These are phyloP conservation scores for Beta vulgaris DNA, from an alignment of 148 eudicot species.

Conservation along the genomic window DNA sequence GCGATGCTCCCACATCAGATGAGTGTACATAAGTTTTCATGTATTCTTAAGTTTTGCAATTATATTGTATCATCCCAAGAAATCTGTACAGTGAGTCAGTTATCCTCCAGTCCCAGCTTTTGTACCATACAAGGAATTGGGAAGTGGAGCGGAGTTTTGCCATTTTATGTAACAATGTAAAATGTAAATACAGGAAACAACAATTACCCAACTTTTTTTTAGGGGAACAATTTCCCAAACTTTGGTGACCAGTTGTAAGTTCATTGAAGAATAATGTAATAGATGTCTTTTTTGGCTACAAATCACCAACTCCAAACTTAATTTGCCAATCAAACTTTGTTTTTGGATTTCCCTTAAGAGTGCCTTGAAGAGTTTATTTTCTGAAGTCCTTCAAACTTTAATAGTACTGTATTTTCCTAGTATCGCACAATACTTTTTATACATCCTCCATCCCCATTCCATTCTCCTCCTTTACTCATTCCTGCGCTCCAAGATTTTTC, in stretches of 20 bases:
- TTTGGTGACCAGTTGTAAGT: background rate
- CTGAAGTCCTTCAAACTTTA: too few species aligned
- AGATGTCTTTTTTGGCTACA: background rate
- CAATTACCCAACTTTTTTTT: background rate
- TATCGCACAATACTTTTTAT: too few species aligned
- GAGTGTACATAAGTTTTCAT: constrained; percentile 14
- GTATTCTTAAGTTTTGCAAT: constrained; percentile 9
- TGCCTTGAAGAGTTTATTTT: too few species aligned
- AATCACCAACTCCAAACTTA: too few species aligned
- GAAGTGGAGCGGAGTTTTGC: background rate
- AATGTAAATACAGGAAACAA: constrained; percentile 10
- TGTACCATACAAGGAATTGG: background rate
- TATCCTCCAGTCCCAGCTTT: background rate
- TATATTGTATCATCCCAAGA: background rate
- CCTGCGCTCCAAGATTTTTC: too few species aligned
- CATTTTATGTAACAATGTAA: constrained; percentile 3
- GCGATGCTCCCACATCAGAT: constrained; percentile 57
- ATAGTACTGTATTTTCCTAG: too few species aligned
- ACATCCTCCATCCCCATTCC: too few species aligned
- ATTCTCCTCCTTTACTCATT: too few species aligned
- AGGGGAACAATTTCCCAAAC: background rate
- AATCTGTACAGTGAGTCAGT: background rate
- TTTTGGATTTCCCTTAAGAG: too few species aligned
- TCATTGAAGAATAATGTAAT: background rate
- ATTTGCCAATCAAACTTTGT: background rate